phyloP scores from a whole-genome alignment of 805 yeast genomes.

The Metschnikowia gelsemii region DNA sequence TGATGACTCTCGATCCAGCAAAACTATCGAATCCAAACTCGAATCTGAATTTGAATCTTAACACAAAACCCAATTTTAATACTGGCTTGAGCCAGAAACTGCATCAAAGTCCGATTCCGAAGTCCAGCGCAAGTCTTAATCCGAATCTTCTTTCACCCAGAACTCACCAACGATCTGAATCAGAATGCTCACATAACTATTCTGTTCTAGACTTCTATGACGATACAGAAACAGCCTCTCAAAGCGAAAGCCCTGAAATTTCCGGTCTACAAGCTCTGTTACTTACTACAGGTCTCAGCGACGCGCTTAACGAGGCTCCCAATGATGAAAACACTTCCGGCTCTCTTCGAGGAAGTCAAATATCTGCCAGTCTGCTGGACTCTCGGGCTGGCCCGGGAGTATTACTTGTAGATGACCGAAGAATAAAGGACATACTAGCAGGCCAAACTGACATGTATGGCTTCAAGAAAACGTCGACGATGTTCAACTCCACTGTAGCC shows the following conservation, averaged over 20 bases:
- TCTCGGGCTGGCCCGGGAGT: conserved; percentile 7
- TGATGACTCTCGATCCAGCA: neutral
- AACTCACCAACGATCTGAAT: conserved; percentile 31
- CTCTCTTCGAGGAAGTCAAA: neutral
- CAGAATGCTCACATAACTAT: conserved; percentile 35
- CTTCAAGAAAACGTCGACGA: conserved; percentile 64
- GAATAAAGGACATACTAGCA: conserved; percentile 4
- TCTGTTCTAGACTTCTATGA: conserved; percentile 40
- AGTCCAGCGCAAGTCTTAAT: too few relatives aligned
- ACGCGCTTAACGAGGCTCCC: too few relatives aligned
- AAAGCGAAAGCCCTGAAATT: neutral
- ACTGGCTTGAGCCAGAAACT: too few relatives aligned
- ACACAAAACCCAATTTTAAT: too few relatives aligned
- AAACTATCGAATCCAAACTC: too few relatives aligned
- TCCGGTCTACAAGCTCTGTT: neutral
- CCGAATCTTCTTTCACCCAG: conserved; percentile 1
- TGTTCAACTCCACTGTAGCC: conserved; percentile 43
- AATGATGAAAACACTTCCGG: too few relatives aligned
- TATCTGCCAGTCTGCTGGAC: neutral
- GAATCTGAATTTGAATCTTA: too few relatives aligned
- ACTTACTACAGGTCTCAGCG: neutral
- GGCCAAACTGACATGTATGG: conserved; percentile 71
- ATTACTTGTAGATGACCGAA: conserved; percentile 6
- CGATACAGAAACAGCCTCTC: conserved; percentile 40
- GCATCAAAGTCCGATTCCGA: too few relatives aligned